These are phyloP conservation scores for Verticillium longisporum DNA, from an alignment of 2,329 filamentous ascomycete genomes.

Conservation along the genomic window DNA sequence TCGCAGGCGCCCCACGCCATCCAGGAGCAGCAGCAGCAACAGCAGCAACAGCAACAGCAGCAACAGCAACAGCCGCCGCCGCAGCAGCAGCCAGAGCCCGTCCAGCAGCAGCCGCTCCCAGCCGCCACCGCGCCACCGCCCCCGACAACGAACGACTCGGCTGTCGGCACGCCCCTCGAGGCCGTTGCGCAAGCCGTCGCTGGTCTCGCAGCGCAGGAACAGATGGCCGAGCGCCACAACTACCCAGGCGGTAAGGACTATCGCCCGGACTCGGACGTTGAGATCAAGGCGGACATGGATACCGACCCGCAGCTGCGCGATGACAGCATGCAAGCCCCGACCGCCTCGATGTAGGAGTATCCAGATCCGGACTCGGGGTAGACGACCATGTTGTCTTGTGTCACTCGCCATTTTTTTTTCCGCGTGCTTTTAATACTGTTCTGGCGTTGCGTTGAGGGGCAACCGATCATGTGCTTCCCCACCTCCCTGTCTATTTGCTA, in stretches of 20 bases:
- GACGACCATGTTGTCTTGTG: not conserved
- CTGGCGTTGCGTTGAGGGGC: not conserved
- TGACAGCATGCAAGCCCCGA: constrained; percentile 24
- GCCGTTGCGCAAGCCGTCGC: constrained; percentile 44
- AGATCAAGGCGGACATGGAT: constrained; percentile 39
- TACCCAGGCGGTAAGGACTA: constrained; percentile 24
- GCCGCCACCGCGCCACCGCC: constrained; percentile 3
- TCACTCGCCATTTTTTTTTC: not conserved
- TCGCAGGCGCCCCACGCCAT: not conserved
- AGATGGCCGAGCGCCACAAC: constrained; percentile 28
- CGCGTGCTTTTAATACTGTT: not conserved
- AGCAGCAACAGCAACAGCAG: not conserved
- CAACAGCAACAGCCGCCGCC: not conserved
- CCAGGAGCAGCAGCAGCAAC: not conserved
- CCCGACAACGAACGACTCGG: constrained; percentile 7
- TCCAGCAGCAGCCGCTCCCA: not conserved
- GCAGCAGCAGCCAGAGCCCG: not conserved
- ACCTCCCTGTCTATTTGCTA: too few species aligned
- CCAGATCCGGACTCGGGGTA: not conserved
- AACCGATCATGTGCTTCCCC: not conserved
- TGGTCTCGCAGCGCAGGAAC: constrained; percentile 33
- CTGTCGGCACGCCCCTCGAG: constrained; percentile 33
- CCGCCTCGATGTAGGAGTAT: constrained; percentile 21
- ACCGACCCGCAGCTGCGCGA: constrained; percentile 46
- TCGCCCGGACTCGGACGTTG: constrained; percentile 32